Conservation (phyloP, 345 rosid species). For the Brassica incana region DNA sequence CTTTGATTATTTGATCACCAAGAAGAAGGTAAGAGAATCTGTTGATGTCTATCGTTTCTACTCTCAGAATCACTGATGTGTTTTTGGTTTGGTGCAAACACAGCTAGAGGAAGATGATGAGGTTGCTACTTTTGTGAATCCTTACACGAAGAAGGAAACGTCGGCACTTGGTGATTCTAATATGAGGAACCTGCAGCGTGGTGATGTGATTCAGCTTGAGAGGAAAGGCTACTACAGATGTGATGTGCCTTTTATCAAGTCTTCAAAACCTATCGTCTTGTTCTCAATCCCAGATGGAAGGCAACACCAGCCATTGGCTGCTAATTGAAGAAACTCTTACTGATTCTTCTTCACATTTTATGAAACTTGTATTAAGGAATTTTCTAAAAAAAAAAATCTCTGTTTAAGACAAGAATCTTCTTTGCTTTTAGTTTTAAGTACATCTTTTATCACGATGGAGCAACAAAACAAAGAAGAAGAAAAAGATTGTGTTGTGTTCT, state of each 20-base stretch:
- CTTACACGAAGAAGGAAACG: neutral
- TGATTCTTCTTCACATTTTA: neutral
- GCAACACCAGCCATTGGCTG: neutral
- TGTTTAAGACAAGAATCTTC: neutral
- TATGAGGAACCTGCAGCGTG: neutral
- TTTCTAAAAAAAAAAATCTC: neutral
- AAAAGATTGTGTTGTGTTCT: neutral
- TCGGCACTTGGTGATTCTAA: neutral
- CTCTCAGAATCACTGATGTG: neutral
- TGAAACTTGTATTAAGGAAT: neutral
- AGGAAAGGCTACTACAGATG: neutral
- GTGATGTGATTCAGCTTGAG: neutral
- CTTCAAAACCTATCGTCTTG: neutral
- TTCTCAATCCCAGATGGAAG: neutral
- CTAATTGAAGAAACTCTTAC: no score
- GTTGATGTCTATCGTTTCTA: neutral
- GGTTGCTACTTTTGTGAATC: neutral
- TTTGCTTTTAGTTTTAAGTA: neutral
- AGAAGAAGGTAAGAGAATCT: constrained; percentile 35
- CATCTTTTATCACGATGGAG: neutral
- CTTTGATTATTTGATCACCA: constrained; percentile 65
- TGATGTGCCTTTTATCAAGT: neutral
- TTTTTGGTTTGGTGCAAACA: neutral
- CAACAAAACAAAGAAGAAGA: neutral
- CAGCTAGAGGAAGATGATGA: neutral